Evolutionary conservation across 768 basidiomycete species (phyloP).

Genomic region (Suillus bovinus): DNA sequence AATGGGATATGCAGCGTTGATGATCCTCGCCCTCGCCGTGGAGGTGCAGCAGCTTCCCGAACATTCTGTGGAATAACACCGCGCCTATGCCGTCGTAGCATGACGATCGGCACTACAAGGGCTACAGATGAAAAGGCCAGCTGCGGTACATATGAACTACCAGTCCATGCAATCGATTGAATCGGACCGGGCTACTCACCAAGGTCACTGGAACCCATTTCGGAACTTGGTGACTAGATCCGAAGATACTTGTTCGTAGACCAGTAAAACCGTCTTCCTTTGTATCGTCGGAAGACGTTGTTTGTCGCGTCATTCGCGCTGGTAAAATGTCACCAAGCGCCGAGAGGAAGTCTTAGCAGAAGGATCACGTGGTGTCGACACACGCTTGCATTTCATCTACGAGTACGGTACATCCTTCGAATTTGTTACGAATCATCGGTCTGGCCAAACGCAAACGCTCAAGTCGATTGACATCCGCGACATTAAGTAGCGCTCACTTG

Average conservation of each 20-base stretch:
- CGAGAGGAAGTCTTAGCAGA: not conserved
- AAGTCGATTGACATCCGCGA: not conserved
- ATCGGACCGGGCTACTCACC: slow-evolving; percentile 4
- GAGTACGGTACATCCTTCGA: not conserved
- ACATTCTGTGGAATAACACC: not conserved
- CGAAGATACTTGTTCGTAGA: slow-evolving; percentile 1
- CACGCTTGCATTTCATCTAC: too few species aligned
- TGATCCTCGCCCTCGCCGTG: slow-evolving; percentile 10
- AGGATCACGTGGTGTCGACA: slow-evolving; percentile 5
- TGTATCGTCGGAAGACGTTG: not conserved
- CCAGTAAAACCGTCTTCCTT: not conserved
- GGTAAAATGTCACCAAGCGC: not conserved
- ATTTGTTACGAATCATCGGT: not conserved
- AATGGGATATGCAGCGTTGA: not conserved
- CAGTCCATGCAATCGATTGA: too few species aligned
- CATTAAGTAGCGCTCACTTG: too few species aligned
- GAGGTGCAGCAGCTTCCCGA: slow-evolving; percentile 8
- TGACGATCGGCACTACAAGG: slow-evolving; percentile 15
- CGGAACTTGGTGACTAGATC: not conserved
- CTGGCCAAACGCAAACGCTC: not conserved
- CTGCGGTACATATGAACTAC: slow-evolving; percentile 2
- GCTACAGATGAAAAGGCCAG: slow-evolving; percentile 17
- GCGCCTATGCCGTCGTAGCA: slow-evolving; percentile 15
- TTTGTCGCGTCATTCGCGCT: slow-evolving; percentile 9
- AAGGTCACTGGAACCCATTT: slow-evolving; percentile 10